Base-by-base conservation (phyloP, 306 rosid species). In the Dryas alaskensis region DNA sequence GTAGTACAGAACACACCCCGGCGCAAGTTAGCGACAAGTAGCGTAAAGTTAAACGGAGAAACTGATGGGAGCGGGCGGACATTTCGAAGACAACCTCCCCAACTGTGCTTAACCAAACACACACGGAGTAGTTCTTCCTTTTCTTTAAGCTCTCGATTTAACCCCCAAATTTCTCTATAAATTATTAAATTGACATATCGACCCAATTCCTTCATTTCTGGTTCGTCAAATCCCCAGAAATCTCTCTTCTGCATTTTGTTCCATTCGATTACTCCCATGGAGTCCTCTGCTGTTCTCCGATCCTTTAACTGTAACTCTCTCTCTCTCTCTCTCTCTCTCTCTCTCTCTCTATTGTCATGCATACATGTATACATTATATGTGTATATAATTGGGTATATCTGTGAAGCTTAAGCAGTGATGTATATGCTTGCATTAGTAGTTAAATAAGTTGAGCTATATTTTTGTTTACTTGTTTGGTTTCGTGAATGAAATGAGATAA, bases 211-310 rank as follows among this genome's bases (percentile, higher is more conserved):
- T 45, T 71, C 81, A 60, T 46, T 76, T 76, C 79, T 51, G 40
- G 61, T 59, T 64, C 40, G 31, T 65, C 39, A 37, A 52, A 6
- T 63, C 31, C n/a, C 59, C 69, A 40, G 14, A 16, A 6, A 60
- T 55, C 69, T 62, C 60, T 13, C 50, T 3, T 9, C 76, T 22
- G 12, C 64, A 59, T 76, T 73, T 65, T 49, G 67, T 63, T 69
- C 57, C 48, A 51, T 64, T 74, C 84, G 60, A 72, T 64, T 65
- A 69, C 39, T 58, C 81, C 65, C 19, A 91, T 94, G 98, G 96
- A 91, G 47, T 84, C 92, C 81, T 69, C 92, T 31, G 87, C 89
- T 60, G 84, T 82, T 57, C 78, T 87, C 88, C 92, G 89, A 73
- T 87, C 97, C 69, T 82, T 89, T 61, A 80, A 78, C 84, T 87